Percentiles rank a stretch among this genome's conserved stretches.
Conservation (phyloP, 148 eudicot genomes). For the Cornus kousa region DNA sequence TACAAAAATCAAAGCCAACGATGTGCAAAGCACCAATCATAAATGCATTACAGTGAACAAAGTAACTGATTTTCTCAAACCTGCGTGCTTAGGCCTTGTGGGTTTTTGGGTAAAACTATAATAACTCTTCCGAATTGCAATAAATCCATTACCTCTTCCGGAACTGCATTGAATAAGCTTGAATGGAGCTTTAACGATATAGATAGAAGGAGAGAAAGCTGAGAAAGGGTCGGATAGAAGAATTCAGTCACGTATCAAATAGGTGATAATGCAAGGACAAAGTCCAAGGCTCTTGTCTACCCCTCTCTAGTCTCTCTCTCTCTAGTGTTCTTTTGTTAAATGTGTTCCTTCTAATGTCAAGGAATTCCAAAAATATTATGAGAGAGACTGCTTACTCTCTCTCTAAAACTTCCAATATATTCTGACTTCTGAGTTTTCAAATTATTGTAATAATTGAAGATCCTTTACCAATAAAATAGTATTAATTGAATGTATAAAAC, state of each 20-base stretch:
- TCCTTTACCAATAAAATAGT: too few species aligned
- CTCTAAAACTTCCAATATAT: too few species aligned
- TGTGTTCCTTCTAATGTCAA: background rate
- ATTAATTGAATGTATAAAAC: too few species aligned
- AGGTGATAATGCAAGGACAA: constrained; percentile 7
- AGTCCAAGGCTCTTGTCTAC: constrained; percentile 13
- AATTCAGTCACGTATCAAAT: constrained; percentile 22
- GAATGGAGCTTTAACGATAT: background rate
- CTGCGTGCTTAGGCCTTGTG: constrained; percentile 9
- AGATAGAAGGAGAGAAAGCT: constrained; percentile 17
- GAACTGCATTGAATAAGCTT: constrained; percentile 19
- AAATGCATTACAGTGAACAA: constrained; percentile 14
- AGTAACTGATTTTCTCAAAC: constrained; percentile 14
- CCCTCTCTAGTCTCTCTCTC: constrained; percentile 4
- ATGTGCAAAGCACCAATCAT: background rate
- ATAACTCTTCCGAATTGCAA: constrained; percentile 4
- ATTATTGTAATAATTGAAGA: too few species aligned
- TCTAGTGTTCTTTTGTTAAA: constrained; percentile 3
- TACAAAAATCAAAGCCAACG: constrained; percentile 9
- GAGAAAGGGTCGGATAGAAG: constrained; percentile 34
- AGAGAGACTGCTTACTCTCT: background rate
- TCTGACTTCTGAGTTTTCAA: too few species aligned
- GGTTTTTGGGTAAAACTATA: constrained; percentile 18
- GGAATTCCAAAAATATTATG: constrained; percentile 7
- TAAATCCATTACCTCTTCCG: constrained; percentile 13